Evolutionary conservation across 257 asterid species (phyloP), one percentile per base, ranked within the genome.

Genomic region (Solanum neorickii): DNA sequence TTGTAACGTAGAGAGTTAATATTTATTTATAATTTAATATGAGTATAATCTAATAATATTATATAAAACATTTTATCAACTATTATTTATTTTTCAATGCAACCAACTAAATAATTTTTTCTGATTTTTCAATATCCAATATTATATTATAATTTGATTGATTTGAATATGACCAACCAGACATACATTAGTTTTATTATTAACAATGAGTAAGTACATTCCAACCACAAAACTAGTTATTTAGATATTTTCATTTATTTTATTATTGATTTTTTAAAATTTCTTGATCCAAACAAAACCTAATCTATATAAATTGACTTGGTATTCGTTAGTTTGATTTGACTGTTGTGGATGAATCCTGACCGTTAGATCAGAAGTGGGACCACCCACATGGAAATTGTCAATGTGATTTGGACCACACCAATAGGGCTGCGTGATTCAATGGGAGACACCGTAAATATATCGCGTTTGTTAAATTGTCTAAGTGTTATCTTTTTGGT

Each of bases 401-500:
- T 82, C 88, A 39, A 87, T 5, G 89, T 86, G 31, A 84, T 89
- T 84, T 89, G 90, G 62, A 59, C 69, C 42, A 10, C 42, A 10
- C 15, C 69, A 4, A 23, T 10, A 9, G 69, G 14, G 6, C 74
- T 73, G 84, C 72, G 84, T 47, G 84, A 86, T 49, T 52, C 82
- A 42, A 73, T 29, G 83, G 87, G 73, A 49, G 72, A 70, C 39
- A 33, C 0, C 20, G 44, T 25, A 15, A 72, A 69, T 72, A 21
- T 60, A n/a, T 3, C 4, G 6, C 7, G 6, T 35, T 35, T 4
- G 37, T 35, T 35, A 35, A 35, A 35, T 5, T 35, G 37, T 35
- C 7, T 35, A 35, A 35, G 6, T 35, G 1, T 35, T 35, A 6
- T 35, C 7, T 35, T 5, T 35, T 35, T 35, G 7, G 1, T 35